Evolutionary conservation across 1,284 basidiomycete genomes (phyloP).

Genomic region (Coniferiporia sulphurascens): DNA sequence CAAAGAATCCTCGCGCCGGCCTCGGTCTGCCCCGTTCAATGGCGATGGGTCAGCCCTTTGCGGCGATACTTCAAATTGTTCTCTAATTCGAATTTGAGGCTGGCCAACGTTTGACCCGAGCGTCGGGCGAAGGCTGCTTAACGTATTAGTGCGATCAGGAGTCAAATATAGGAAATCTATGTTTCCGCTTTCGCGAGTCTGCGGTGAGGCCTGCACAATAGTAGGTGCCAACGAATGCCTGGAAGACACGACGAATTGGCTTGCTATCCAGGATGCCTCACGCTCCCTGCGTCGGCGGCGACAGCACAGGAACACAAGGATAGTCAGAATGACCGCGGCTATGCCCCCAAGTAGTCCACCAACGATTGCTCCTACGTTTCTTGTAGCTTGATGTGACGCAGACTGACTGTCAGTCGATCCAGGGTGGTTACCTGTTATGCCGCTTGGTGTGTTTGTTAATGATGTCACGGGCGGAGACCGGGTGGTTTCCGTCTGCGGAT

Average conservation of each 20-base stretch:
- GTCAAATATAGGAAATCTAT: no score
- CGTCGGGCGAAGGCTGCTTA: no score
- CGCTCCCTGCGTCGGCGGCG: neutral
- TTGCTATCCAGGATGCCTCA: neutral
- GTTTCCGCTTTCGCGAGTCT: no score
- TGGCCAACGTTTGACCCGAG: no score
- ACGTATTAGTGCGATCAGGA: no score
- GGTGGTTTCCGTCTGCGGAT: neutral
- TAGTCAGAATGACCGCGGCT: neutral
- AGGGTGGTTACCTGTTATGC: neutral
- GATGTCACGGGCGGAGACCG: neutral
- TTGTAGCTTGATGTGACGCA: neutral
- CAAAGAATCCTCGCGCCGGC: no score
- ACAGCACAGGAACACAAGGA: neutral
- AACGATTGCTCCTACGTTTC: neutral
- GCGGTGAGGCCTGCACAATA: neutral
- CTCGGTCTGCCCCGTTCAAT: no score
- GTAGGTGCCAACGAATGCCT: neutral
- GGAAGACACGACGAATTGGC: neutral
- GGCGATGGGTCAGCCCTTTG: no score
- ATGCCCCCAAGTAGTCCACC: constrained; percentile 1
- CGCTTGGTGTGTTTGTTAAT: neutral
- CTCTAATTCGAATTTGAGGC: no score
- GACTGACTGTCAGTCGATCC: neutral
- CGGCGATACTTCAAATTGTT: no score